Conservation (phyloP, 768 basidiomycete genomes). For the Pleurotus tuber-regium region DNA sequence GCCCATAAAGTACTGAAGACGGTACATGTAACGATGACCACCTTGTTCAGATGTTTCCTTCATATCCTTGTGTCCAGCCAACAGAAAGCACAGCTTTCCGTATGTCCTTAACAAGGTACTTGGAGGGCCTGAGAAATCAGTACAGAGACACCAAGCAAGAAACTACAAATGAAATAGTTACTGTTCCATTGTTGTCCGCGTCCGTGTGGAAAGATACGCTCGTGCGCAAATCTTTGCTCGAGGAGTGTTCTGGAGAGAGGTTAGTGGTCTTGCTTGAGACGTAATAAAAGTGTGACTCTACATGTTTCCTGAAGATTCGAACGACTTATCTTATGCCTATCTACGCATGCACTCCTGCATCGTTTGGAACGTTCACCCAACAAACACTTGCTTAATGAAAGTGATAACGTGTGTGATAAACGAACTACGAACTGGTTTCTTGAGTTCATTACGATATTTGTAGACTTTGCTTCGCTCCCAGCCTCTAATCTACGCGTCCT, state of each 20-base stretch:
- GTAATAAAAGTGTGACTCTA: slow-evolving; percentile 1
- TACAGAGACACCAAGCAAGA: slow-evolving; percentile 29
- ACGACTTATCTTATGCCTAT: slow-evolving; percentile 46
- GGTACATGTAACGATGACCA: too few species aligned
- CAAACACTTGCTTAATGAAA: slow-evolving; percentile 7
- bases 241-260: slow-evolving; percentile 54
- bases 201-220: slow-evolving; percentile 62
- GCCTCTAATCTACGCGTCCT: slow-evolving; percentile 30
- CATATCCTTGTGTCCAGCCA: slow-evolving; percentile 52
- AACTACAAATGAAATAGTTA: slow-evolving; percentile 17
- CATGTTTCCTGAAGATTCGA: slow-evolving; percentile 40
- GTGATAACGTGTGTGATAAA: slow-evolving; percentile 18
- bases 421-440: not conserved
- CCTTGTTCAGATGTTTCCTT: slow-evolving; percentile 38
- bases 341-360: slow-evolving; percentile 47
- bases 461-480: slow-evolving; percentile 29
- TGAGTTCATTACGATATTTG: not conserved
- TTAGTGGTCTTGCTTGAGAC: slow-evolving; percentile 18
- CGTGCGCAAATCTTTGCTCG: slow-evolving; percentile 52
- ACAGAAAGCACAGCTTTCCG: slow-evolving; percentile 51
- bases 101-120: slow-evolving; percentile 46
- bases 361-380: slow-evolving; percentile 17
- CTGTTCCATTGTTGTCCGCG: slow-evolving; percentile 14
- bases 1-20: not conserved
- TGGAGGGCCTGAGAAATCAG: slow-evolving; percentile 43